Conservation (phyloP, 495 filamentous ascomycete genomes). For the Opeltia flavorubescens region DNA sequence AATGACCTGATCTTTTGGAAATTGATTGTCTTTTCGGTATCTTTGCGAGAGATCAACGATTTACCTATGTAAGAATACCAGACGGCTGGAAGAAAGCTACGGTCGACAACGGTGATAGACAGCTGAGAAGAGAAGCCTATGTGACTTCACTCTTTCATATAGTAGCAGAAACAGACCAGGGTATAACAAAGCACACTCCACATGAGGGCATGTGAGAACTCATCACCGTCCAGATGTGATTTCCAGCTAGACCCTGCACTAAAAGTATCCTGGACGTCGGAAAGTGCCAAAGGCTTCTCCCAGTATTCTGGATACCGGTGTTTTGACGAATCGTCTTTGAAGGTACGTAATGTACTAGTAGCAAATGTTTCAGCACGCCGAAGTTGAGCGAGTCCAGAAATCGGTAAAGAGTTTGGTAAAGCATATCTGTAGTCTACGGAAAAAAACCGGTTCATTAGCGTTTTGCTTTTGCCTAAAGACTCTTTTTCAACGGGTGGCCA, state of each 20-base stretch:
- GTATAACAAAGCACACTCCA: background rate
- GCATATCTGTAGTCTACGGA: background rate
- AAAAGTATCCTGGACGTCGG: background rate
- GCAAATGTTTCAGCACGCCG: background rate
- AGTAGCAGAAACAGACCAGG: background rate
- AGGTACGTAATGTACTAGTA: background rate
- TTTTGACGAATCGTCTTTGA: too few species aligned
- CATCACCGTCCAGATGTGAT: background rate
- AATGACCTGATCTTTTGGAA: too few species aligned
- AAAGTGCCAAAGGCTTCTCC: too few species aligned
- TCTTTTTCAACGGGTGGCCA: slow-evolving; percentile 2
- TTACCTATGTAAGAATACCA: background rate
- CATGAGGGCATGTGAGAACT: background rate
- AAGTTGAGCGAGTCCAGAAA: background rate
- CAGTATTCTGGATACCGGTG: too few species aligned
- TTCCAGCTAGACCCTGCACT: background rate
- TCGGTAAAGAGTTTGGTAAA: background rate
- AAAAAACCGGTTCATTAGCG: background rate
- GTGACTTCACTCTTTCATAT: background rate
- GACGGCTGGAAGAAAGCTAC: too few species aligned
- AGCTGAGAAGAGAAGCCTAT: too few species aligned
- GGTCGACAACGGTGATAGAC: too few species aligned
- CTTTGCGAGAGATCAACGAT: too few species aligned
- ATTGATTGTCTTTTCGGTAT: too few species aligned
- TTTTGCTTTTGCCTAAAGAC: background rate